Base-by-base conservation (phyloP, 202 grass and related monocot species). In the Digitaria exilis region DNA sequence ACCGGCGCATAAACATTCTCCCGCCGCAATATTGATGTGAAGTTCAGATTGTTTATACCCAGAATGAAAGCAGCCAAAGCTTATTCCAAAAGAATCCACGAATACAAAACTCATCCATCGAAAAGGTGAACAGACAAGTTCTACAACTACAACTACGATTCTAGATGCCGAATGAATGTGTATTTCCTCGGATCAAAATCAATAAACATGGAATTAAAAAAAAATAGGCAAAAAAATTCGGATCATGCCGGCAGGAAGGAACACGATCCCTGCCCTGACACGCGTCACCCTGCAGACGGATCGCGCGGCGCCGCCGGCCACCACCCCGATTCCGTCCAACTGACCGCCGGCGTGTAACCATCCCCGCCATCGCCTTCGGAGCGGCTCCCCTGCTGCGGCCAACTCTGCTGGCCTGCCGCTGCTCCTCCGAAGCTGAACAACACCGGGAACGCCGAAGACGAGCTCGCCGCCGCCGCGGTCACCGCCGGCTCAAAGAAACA, bases 381-480 rank as follows among this genome's bases (percentile, higher is more conserved):
- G 52, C 64, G 0, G 43, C 72, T 64, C 18, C 44, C 78, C 51
- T 50, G 65, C 51, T 50, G 57, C 25, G 55, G 11, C 66, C 41
- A 69, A 35, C 19, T 14, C 12, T 26, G n/a, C 32, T 54, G 17
- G 11, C 6, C 3, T 24, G 1, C 11, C 32, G 39, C 55, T 42
- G 17, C 57, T 6, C 17, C 45, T 3, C 31, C 66, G 9, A 73
- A 80, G 67, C 57, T 42, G n/a, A 69, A 75, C 15, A 79, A 12
- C 42, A 82, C 49, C n/a, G 71, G 85, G 34, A 65, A 78, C 30
- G 85, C 74, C 30, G 84, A n/a, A n/a, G n/a, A 46, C 13, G 54
- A 31, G 0, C 43, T 77, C 45, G 74, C 2, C 16, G 65, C 43
- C 19, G 65, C 65, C 45, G 71, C n/a, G 18, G 21, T 3, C 50